Percentiles rank a stretch among this genome's conserved stretches.
Conservation (phyloP, 345 rosid genomes). For the Cardamine resedifolia region DNA sequence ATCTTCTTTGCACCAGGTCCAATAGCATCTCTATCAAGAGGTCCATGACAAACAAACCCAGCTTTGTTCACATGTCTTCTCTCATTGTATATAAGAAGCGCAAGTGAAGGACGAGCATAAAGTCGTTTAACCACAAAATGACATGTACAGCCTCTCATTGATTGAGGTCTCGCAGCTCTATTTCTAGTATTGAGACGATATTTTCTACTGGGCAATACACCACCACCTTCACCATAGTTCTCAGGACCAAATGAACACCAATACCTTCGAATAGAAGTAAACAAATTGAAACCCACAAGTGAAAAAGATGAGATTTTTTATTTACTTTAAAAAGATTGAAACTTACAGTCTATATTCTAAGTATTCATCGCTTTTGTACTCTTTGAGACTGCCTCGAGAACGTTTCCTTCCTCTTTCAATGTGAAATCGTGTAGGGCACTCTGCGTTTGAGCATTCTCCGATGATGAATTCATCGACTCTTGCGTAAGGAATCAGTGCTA, state of each 20-base stretch:
- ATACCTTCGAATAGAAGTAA: slow-evolving; percentile 48
- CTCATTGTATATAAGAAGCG: slow-evolving; percentile 72
- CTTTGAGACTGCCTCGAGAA: slow-evolving; percentile 61
- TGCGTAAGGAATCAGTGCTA: slow-evolving; percentile 72
- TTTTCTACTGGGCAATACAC: slow-evolving; percentile 77
- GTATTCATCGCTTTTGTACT: slow-evolving; percentile 74
- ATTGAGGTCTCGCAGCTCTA: slow-evolving; percentile 89
- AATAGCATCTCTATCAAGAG: slow-evolving; percentile 90
- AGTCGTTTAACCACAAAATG: slow-evolving; percentile 86
- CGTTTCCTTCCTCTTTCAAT: slow-evolving; percentile 87
- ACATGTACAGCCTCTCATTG: slow-evolving; percentile 95
- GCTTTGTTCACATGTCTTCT: slow-evolving; percentile 85
- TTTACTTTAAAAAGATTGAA: neutral
- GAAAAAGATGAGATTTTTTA: neutral
- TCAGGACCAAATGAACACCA: slow-evolving; percentile 99
- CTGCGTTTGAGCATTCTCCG: slow-evolving; percentile 80
- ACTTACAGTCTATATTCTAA: slow-evolving; percentile 80
- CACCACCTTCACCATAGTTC: slow-evolving; percentile 96
- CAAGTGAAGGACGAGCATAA: slow-evolving; percentile 75
- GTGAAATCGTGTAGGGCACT: slow-evolving; percentile 82
- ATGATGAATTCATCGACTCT: slow-evolving; percentile 74
- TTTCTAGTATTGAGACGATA: slow-evolving; percentile 83
- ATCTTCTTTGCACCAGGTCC: slow-evolving; percentile 95
- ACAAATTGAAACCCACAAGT: neutral
- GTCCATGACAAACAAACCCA: slow-evolving; percentile 89